These are phyloP conservation scores for Claviceps sp. DNA, from an alignment of 2,329 filamentous ascomycete genomes.

Conservation along the genomic window DNA sequence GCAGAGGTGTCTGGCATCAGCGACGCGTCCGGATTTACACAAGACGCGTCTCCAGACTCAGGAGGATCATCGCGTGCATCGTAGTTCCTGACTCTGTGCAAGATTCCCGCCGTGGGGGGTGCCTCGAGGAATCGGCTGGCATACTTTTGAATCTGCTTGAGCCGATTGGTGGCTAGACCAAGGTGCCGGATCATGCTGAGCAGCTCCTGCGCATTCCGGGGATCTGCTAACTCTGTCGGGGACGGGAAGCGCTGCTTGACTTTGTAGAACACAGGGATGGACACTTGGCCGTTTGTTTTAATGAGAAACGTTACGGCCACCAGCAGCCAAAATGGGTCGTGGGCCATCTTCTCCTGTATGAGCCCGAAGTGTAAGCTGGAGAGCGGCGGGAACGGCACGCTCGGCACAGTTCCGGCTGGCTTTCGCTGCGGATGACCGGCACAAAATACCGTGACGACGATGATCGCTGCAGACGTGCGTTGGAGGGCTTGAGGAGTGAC, in stretches of 20 bases:
- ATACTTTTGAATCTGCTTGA: conserved; percentile 54
- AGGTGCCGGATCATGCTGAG: conserved; percentile 52
- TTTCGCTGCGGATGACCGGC: conserved; percentile 15
- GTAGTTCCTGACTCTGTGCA: conserved; percentile 41
- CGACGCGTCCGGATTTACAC: neutral
- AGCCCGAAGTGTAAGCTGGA: conserved; percentile 55
- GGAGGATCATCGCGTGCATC: conserved; percentile 20
- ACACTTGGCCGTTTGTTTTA: conserved; percentile 58
- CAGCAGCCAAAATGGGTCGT: conserved; percentile 66
- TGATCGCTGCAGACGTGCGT: conserved; percentile 10
- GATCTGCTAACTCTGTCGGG: conserved; percentile 45
- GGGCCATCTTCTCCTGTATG: conserved; percentile 66
- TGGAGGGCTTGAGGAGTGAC: neutral
- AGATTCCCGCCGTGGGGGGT: conserved; percentile 45
- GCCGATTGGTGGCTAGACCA: conserved; percentile 56
- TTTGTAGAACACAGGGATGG: conserved; percentile 61
- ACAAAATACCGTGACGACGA: conserved; percentile 22
- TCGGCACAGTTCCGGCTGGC: conserved; percentile 33
- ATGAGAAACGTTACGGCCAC: conserved; percentile 78
- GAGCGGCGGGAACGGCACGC: conserved; percentile 55
- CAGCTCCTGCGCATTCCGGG: conserved; percentile 35
- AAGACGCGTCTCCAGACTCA: neutral
- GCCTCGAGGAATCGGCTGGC: conserved; percentile 53
- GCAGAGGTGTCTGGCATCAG: neutral
- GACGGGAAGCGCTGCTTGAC: conserved; percentile 58